Conservation (phyloP, 345 rosid genomes). For the Populus nigra region DNA sequence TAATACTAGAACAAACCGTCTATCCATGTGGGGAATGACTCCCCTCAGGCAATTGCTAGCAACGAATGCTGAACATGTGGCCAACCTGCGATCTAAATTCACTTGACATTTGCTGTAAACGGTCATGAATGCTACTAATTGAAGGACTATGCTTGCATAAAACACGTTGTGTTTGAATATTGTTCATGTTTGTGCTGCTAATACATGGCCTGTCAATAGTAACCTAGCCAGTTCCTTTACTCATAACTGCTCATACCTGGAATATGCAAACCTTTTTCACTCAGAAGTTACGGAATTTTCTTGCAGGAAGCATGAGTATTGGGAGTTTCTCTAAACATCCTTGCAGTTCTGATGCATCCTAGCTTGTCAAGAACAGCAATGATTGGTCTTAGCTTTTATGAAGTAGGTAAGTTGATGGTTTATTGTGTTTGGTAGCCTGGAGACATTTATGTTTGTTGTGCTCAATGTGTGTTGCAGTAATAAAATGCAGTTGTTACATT, state of each 20-base stretch:
- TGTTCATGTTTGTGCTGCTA: neutral
- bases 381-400: slow-evolving; percentile 18
- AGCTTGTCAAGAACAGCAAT: slow-evolving; percentile 12
- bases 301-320: slow-evolving; percentile 27
- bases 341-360: slow-evolving; percentile 2
- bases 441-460: slow-evolving; percentile 36
- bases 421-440: slow-evolving; percentile 27
- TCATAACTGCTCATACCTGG: neutral
- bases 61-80: neutral
- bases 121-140: neutral
- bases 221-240: neutral
- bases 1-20: neutral
- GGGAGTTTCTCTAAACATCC: neutral
- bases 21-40: neutral
- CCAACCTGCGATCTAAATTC: neutral
- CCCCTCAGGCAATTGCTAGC: neutral
- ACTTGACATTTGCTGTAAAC: neutral
- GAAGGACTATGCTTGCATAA: neutral
- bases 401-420: slow-evolving; percentile 61
- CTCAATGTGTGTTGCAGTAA: slow-evolving; percentile 27
- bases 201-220: neutral
- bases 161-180: neutral
- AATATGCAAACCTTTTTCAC: neutral
- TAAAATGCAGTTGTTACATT: slow-evolving; percentile 26
- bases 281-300: neutral